Evolutionary conservation across 805 yeast species (phyloP), one percentile per base, ranked within the genome.

Genomic region (Starmerella bombi): DNA sequence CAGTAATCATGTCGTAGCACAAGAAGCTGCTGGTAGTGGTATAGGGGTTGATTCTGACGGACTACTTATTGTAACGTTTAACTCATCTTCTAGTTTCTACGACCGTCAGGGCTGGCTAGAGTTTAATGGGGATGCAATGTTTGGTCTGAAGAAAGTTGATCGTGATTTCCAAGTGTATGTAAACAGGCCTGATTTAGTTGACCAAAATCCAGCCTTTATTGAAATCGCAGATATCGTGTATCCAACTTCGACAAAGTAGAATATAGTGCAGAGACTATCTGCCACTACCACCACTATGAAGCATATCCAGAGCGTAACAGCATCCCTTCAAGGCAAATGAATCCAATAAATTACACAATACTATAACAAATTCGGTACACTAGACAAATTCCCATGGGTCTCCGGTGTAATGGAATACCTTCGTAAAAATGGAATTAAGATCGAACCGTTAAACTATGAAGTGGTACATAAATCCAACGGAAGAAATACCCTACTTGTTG

Each of bases 51-150:
- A 27, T 16, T 33, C 14, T 16, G 35, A 23, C 8, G 48, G 44
- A 8, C 39, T 39, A 31, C 43, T 50, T 12, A 38, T 44, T 6
- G 42, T 50, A 8, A 27, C 45, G 1, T 25, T 25, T 36, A 27
- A 37, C 10, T 39, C 49, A 1, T 30, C 42, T 3, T n/a, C 34
- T 3, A 31, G 31, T 2, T 44, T 50, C 32, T 22, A 34, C 16
- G 44, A 40, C 18, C 40, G 39, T 3, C 37, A 34, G 9, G 51
- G 50, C 15, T 49, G 48, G 49, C 45, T 50, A 3, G 49, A 42
- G 31, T 43, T 42, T 29, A 29, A 43, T 14, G 35, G 28, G 3
- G 22, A 32, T 16, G 47, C 43, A 3, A n/a, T 43, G 4, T 48
- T 48, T 25, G 45, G 40, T 14, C 37, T 43, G 15, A 23, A 36